phyloP scores from a whole-genome alignment of 305 asterid genomes.

The Fraxinus velutina region DNA sequence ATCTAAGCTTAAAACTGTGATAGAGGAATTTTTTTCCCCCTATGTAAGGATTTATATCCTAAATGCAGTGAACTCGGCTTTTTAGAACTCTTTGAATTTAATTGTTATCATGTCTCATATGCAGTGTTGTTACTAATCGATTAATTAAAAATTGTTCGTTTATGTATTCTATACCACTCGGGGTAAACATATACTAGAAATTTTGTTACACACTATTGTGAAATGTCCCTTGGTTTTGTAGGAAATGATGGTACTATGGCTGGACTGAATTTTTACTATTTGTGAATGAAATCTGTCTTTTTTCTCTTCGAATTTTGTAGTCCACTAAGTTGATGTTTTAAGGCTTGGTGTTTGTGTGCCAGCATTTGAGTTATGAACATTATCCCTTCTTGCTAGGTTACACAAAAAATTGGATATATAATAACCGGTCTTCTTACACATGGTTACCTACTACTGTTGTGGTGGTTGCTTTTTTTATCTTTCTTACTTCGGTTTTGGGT shows the following conservation, averaged over 20 bases:
- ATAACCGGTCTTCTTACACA: not conserved
- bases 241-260: not conserved
- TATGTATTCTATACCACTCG: not conserved
- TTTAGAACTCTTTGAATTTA: not conserved
- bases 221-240: not conserved
- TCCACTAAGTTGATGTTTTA: not conserved
- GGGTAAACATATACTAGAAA: not conserved
- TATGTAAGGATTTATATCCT: not conserved
- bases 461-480: not conserved
- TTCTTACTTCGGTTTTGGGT: slow-evolving; percentile 3
- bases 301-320: not conserved
- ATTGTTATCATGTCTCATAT: not conserved
- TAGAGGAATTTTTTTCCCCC: not conserved
- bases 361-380: not conserved
- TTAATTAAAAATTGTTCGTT: not conserved
- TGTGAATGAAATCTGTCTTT: not conserved
- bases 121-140: not conserved
- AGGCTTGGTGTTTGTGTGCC: not conserved
- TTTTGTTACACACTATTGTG: not conserved
- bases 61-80: not conserved
- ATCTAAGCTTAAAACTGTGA: not conserved
- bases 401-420: not conserved
- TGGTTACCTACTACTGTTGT: slow-evolving; percentile 5
- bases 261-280: not conserved
- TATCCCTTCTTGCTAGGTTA: not conserved